Percentiles rank a stretch among this genome's conserved stretches.
phyloP scores from a whole-genome alignment of 441 rosid species.

The Syzygium syzygioides region DNA sequence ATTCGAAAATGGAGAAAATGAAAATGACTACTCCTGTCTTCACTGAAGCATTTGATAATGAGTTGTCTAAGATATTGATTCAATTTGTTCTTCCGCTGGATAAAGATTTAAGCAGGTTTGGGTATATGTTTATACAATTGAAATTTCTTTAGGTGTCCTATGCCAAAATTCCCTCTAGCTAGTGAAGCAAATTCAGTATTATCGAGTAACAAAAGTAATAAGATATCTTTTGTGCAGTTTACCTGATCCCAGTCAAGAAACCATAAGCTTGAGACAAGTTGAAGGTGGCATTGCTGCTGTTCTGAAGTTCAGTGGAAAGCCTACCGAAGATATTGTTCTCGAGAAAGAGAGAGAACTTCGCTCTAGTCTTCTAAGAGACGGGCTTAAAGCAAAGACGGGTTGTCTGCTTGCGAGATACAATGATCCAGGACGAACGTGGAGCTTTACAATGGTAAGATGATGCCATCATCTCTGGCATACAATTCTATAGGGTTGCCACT shows the following conservation, averaged over 20 bases:
- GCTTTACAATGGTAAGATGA: slow-evolving; percentile 51
- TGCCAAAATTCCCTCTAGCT: background rate
- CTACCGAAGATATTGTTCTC: slow-evolving; percentile 49
- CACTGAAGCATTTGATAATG: slow-evolving; percentile 56
- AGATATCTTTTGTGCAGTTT: slow-evolving; percentile 29
- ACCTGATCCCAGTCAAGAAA: slow-evolving; percentile 58
- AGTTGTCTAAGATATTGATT: slow-evolving; percentile 46
- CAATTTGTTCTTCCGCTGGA: slow-evolving; percentile 71
- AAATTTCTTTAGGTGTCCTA: background rate
- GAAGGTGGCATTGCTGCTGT: slow-evolving; percentile 74
- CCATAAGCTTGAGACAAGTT: slow-evolving; percentile 47
- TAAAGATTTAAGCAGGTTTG: slow-evolving; percentile 60
- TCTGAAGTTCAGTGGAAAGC: slow-evolving; percentile 76
- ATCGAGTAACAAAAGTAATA: background rate
- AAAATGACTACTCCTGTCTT: slow-evolving; percentile 84
- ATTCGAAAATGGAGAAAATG: slow-evolving; percentile 62
- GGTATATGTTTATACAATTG: background rate
- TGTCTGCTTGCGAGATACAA: slow-evolving; percentile 86
- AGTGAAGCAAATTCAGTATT: background rate
- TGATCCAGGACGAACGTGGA: slow-evolving; percentile 81
- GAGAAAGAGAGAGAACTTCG: slow-evolving; percentile 53
- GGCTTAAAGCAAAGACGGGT: slow-evolving; percentile 57
- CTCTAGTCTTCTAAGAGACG: slow-evolving; percentile 44
- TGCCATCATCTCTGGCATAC: background rate
- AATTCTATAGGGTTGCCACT: background rate